Percentiles rank a stretch among this genome's conserved stretches.
Evolutionary conservation across 331 rosid genomes (phyloP).

Genomic region (Rhamnella rubrinervis): DNA sequence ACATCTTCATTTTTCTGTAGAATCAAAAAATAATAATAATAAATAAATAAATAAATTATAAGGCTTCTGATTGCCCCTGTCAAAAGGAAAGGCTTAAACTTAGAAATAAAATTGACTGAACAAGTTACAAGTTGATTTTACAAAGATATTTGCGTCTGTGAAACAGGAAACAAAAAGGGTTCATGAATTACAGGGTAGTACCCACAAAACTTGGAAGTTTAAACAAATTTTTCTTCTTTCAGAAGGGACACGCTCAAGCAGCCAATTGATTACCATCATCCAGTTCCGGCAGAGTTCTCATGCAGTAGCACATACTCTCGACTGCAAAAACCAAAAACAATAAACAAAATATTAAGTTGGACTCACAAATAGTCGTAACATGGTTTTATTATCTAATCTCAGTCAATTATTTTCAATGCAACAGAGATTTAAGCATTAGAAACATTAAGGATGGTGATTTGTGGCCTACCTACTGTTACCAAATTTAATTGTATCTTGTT

Average conservation of each 20-base stretch:
- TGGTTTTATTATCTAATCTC: neutral
- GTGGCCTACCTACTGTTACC: conserved; percentile 88
- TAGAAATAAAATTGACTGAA: no score
- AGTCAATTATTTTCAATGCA: neutral
- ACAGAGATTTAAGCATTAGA: neutral
- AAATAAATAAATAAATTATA: no score
- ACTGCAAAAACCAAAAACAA: conserved; percentile 48
- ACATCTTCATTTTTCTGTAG: no score
- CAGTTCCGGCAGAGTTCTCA: conserved; percentile 60
- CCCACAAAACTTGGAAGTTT: no score
- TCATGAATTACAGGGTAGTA: neutral
- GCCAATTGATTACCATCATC: conserved; percentile 21
- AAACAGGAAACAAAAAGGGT: no score
- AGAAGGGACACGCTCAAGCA: neutral
- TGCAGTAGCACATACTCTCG: conserved; percentile 95
- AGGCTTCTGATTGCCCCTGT: no score
- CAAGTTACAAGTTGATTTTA: no score
- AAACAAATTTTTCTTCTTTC: no score
- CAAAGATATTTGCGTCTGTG: no score
- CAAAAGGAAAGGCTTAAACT: no score
- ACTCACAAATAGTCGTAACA: neutral
- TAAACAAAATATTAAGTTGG: neutral
- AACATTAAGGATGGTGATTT: conserved; percentile 12
- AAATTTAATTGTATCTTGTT: conserved; percentile 83
- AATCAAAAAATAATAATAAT: no score